Percentiles rank a stretch among this genome's conserved stretches.
Conservation (phyloP, 306 rosid genomes). For the Luffa acutangula region DNA sequence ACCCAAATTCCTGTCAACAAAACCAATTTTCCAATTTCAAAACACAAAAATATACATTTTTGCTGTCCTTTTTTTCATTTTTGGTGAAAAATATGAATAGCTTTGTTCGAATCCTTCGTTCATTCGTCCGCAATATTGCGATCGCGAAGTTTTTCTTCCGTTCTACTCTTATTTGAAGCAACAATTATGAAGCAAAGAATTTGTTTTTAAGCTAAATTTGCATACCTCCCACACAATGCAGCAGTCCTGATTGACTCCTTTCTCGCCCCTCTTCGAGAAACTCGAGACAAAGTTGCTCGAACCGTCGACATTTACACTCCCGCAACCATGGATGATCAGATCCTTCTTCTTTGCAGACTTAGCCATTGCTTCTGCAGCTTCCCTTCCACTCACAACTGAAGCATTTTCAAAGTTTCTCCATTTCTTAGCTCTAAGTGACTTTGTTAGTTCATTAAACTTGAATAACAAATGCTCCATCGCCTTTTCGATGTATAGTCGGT, state of each 20-base stretch:
- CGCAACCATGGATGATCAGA: conserved; percentile 43
- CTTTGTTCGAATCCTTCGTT: neutral
- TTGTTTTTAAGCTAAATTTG: neutral
- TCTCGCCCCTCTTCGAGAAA: conserved; percentile 67
- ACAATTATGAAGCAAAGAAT: neutral
- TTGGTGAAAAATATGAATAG: neutral
- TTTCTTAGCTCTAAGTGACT: conserved; percentile 40
- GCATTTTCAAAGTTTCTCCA: conserved; percentile 28
- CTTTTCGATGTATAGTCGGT: conserved; percentile 4
- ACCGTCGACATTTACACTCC: conserved; percentile 38
- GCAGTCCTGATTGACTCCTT: conserved; percentile 92
- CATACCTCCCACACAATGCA: conserved; percentile 95
- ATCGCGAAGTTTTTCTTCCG: neutral
- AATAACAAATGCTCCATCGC: conserved; percentile 64
- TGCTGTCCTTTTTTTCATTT: too few relatives aligned
- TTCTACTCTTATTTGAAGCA: neutral
- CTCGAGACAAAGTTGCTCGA: conserved; percentile 71
- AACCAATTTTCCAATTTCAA: neutral
- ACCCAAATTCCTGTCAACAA: conserved; percentile 69
- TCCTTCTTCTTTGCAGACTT: conserved; percentile 76
- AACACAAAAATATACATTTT: neutral
- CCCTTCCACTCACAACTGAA: conserved; percentile 33
- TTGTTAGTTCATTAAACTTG: conserved; percentile 62
- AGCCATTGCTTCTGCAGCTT: conserved; percentile 67
- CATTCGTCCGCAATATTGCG: neutral